Evolutionary conservation across 306 rosid species (phyloP), one percentile per base, ranked within the genome.

Genomic region (Biancaea sappan): DNA sequence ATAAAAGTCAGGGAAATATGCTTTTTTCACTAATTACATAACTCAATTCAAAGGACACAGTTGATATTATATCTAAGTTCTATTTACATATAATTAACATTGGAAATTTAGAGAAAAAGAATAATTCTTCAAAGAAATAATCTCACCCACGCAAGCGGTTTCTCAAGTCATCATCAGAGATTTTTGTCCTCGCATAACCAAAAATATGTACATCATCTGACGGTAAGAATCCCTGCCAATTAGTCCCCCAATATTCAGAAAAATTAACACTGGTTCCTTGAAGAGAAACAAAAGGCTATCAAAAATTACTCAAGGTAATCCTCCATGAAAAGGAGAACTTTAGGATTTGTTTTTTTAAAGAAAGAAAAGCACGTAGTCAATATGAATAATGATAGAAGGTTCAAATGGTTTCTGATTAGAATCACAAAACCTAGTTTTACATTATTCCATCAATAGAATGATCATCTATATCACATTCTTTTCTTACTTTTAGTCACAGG

Each of bases 181-280:
- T 90, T 80, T 88, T 90, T 35, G 90, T 85, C 84, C 97, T 92
- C 16, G 97, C 97, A 77, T 92, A 92, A 43, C 97, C 97, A 77
- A 86, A 92, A 72, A 92, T 92, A 83, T 70, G 88, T 78, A 92
- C 97, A 66, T 90, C 92, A 51, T 85, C 76, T 4, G 86, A 77
- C 28, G 71, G 86, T 48, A 89, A 85, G 82, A 89, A 88, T 48
- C 97, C 97, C 97, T 89, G 74, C 14, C 54, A 44, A 68, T 25
- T 77, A 38, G 44, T 48, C 28, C 50, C 41, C 13, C 66, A 29
- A 26, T n/a, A 1, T 8, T 22, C 28, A 28, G 46, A 52, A 80
- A 38, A 58, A 29, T 5, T 14, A 32, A 34, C 7, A 10, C 26
- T 34, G 34, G 44, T 43, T 75, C 61, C 46, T 64, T 63, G 22